phyloP scores from a whole-genome alignment of 257 asterid species.

The Solanum paucissectum region DNA sequence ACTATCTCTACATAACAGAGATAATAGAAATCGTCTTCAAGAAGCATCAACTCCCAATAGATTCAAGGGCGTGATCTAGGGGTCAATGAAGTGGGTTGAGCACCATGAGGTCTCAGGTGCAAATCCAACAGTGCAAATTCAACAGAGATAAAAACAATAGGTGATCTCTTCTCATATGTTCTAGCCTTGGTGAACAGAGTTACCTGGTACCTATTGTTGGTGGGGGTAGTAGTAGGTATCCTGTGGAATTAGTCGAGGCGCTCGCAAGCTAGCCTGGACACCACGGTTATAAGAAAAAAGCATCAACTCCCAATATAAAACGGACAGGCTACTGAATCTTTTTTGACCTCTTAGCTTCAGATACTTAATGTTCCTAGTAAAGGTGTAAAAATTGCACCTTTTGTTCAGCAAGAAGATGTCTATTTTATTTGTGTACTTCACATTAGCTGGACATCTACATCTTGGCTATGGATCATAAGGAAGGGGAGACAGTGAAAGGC shows the following conservation, averaged over 20 bases:
- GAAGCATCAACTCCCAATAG: neutral
- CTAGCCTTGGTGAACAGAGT: neutral
- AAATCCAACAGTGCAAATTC: neutral
- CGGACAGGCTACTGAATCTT: neutral
- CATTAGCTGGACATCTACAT: neutral
- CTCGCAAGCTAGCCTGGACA: neutral
- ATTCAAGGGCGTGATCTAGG: neutral
- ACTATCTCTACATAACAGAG: neutral
- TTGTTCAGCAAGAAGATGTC: neutral
- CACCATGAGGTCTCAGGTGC: neutral
- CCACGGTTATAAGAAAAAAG: neutral
- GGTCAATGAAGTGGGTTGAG: neutral
- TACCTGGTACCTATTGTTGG: neutral
- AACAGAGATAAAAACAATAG: neutral
- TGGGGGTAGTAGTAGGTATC: neutral
- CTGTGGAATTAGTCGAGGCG: neutral
- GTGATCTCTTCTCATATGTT: neutral
- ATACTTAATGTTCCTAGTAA: neutral
- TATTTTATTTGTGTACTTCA: neutral
- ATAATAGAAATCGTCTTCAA: neutral
- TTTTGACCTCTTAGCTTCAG: slow-evolving; percentile 5
- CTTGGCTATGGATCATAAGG: neutral
- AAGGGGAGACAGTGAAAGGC: neutral
- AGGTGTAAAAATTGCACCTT: neutral
- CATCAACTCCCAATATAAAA: neutral